A percentile compares a stretch with the other conserved stretches of the same genome.
These are phyloP conservation scores for Cucurbita moschata DNA, from an alignment of 306 rosid genomes.

Conservation along the genomic window DNA sequence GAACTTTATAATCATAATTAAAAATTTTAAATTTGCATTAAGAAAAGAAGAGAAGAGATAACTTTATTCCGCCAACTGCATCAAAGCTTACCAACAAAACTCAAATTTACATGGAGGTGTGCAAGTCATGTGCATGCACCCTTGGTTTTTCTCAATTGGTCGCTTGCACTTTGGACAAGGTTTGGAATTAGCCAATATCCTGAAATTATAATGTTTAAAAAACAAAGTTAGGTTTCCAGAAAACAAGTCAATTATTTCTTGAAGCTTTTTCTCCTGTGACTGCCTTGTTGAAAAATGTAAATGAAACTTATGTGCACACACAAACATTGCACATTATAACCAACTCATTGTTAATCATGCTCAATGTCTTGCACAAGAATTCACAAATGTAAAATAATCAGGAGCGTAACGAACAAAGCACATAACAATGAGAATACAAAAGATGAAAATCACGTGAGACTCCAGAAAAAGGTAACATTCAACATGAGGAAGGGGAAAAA, in stretches of 20 bases:
- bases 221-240: neutral
- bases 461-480: neutral
- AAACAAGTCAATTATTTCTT: neutral
- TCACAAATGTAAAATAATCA: neutral
- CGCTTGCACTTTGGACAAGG: constrained; percentile 91
- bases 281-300: neutral
- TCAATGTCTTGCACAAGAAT: neutral
- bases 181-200: constrained; percentile 79
- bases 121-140: constrained; percentile 90
- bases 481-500: neutral
- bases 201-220: neutral
- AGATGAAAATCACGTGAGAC: neutral
- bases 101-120: constrained; percentile 72
- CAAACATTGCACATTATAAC: neutral
- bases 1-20: neutral
- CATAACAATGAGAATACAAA: neutral
- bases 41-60: neutral
- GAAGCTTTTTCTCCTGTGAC: neutral
- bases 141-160: constrained; percentile 74
- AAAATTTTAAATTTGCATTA: neutral
- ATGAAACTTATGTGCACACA: neutral
- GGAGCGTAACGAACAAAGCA: neutral
- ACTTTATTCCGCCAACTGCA: neutral
- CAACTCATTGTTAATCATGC: neutral
- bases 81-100: constrained; percentile 52